Percentiles rank a stretch among this genome's conserved stretches.
Evolutionary conservation across 1,284 basidiomycete species (phyloP).

Genomic region (Irpex rosettiformis): DNA sequence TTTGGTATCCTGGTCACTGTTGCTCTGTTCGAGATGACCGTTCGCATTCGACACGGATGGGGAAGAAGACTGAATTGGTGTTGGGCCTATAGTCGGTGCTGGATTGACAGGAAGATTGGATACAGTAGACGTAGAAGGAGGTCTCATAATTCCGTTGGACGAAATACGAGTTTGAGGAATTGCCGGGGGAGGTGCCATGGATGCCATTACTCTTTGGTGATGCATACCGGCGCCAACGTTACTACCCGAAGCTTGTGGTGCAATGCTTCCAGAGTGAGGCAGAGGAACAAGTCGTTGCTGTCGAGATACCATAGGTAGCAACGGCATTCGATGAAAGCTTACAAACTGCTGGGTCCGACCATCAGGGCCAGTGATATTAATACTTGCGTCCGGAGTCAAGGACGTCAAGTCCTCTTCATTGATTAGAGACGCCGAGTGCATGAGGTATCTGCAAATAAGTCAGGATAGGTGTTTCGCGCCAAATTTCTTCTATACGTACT

Average conservation of each 20-base stretch:
- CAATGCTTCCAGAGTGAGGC: background rate
- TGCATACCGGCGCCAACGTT: background rate
- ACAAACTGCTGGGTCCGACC: conserved; percentile 28
- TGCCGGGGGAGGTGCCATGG: conserved; percentile 41
- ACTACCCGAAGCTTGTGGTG: background rate
- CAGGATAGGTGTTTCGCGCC: conserved; percentile 1
- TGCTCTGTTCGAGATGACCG: conserved; percentile 19
- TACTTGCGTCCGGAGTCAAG: conserved; percentile 42
- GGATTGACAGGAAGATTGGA: conserved; percentile 21
- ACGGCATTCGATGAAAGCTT: conserved; percentile 33
- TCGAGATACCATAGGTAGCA: conserved; percentile 13
- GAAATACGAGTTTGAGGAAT: conserved; percentile 54
- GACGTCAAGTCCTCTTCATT: conserved; percentile 40
- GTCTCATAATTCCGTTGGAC: conserved; percentile 35
- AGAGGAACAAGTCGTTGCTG: conserved; percentile 11
- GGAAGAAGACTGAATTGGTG: conserved; percentile 33
- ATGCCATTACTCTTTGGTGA: conserved; percentile 1
- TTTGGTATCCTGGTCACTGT: conserved; percentile 23
- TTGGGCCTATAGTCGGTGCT: conserved; percentile 30
- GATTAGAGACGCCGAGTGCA: conserved; percentile 53
- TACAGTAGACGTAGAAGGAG: conserved; percentile 32
- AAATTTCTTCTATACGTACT: conserved; percentile 35
- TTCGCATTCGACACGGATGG: conserved; percentile 20
- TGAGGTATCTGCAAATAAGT: conserved; percentile 43
- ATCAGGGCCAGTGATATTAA: conserved; percentile 36